Base-by-base conservation (phyloP, 2,329 filamentous ascomycete species). In the Nectriaceae sp. region DNA sequence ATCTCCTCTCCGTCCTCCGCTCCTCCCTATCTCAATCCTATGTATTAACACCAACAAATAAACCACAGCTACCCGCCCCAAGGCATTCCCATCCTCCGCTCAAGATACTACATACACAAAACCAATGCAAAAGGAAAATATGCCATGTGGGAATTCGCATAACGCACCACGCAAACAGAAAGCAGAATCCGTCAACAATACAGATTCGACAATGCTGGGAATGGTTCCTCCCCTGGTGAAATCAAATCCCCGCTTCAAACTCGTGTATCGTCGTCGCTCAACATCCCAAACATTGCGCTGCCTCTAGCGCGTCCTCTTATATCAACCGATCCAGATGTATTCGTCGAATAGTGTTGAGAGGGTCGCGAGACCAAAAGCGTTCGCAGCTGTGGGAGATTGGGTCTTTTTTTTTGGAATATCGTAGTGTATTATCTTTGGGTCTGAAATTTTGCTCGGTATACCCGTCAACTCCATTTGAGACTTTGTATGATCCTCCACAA, bases 341-440 rank as follows among this genome's bases (percentile, higher is more conserved):
- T n/a, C n/a, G n/a, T n/a, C n/a, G n/a, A n/a, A n/a, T n/a, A n/a
- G n/a, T n/a, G n/a, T n/a, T n/a, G n/a, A n/a, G n/a, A n/a, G n/a
- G n/a, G n/a, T n/a, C n/a, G n/a, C n/a, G n/a, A n/a, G n/a, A n/a
- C n/a, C n/a, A n/a, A n/a, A n/a, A n/a, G n/a, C n/a, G n/a, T n/a
- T n/a, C n/a, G n/a, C n/a, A n/a, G n/a, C n/a, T n/a, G n/a, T n/a
- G n/a, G 24, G 24, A 29, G 24, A 29, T 6, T 6, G 16, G 33
- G n/a, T 5, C 8, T n/a, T 36, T 10, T 6, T 35, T 49, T 47
- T 65, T 67, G 53, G 56, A 63, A 66, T 65, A 68, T 69, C 59
- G 62, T 66, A 59, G 56, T 68, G 60, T 69, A 70, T 70, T 70
- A 70, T 66, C 59, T 68, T 55, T 59, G 62, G 58, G 59, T 62